A percentile compares a stretch with the other conserved stretches of the same genome.
phyloP scores from a whole-genome alignment of 2,329 filamentous ascomycete species.

The Whalleya microplaca region DNA sequence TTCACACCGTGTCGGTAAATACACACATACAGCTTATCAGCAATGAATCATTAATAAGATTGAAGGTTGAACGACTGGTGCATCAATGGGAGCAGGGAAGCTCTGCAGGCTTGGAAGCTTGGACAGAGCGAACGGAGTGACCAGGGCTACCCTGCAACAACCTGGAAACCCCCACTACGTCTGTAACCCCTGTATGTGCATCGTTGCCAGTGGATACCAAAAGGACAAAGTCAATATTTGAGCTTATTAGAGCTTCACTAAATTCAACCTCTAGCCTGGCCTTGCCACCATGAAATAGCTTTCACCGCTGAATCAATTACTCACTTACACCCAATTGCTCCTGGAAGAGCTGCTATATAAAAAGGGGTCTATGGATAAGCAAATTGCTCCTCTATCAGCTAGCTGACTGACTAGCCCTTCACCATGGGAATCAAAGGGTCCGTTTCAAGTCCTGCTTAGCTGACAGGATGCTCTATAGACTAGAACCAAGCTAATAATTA shows the following conservation, averaged over 20 bases:
- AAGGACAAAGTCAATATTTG: conserved; percentile 35
- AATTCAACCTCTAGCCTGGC: neutral
- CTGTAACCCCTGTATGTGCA: conserved; percentile 13
- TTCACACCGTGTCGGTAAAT: too few relatives aligned
- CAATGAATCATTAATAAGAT: neutral
- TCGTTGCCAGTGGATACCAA: conserved; percentile 37
- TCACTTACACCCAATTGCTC: neutral
- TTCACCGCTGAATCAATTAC: neutral
- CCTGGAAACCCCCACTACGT: neutral
- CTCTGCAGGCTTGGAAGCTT: neutral
- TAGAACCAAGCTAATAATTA: conserved; percentile 19
- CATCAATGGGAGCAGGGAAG: neutral
- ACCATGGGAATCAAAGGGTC: conserved; percentile 71
- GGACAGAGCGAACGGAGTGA: neutral
- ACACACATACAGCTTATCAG: neutral
- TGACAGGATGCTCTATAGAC: neutral
- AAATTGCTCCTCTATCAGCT: neutral
- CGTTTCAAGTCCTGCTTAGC: conserved; percentile 10
- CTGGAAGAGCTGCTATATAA: neutral
- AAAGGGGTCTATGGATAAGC: conserved; percentile 7
- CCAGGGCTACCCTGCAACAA: neutral
- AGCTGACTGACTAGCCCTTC: conserved; percentile 5
- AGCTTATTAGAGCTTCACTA: too few relatives aligned
- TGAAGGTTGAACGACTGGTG: neutral
- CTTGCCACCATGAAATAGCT: neutral